Evolutionary conservation across 2,329 filamentous ascomycete species (phyloP).

Genomic region (Penicillium frequentans): DNA sequence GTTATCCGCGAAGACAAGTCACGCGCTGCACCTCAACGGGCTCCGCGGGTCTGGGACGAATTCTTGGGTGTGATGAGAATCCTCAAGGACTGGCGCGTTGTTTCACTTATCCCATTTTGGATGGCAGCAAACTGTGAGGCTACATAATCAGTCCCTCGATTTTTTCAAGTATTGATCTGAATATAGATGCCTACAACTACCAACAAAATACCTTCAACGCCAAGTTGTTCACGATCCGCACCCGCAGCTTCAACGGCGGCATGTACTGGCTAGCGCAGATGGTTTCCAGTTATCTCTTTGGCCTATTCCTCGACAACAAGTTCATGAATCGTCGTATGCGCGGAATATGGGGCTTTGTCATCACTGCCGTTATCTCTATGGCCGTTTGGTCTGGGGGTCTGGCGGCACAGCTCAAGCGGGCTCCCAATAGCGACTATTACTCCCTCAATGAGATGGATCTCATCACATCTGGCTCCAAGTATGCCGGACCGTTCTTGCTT

Average conservation of each 20-base stretch:
- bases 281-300: neutral
- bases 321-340: slow-evolving; percentile 2
- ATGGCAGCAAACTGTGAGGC: slow-evolving; percentile 3
- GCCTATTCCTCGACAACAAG: neutral
- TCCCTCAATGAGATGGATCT: slow-evolving; percentile 1
- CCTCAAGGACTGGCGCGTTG: slow-evolving; percentile 1
- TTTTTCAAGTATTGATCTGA: neutral
- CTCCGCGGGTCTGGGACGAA: neutral
- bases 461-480: slow-evolving; percentile 1
- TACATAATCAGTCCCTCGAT: neutral
- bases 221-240: slow-evolving; percentile 4
- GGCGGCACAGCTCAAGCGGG: neutral
- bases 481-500: slow-evolving; percentile 1
- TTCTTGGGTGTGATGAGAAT: neutral
- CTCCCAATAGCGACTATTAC: slow-evolving; percentile 2
- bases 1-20: slow-evolving; percentile 7
- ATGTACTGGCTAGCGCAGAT: slow-evolving; percentile 8
- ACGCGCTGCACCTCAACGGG: neutral
- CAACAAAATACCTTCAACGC: slow-evolving; percentile 8
- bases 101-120: slow-evolving; percentile 3
- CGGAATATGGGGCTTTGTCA: neutral
- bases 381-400: neutral
- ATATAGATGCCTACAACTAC: slow-evolving; percentile 3
- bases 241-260: slow-evolving; percentile 3
- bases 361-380: neutral